phyloP scores from a whole-genome alignment of 2,329 filamentous ascomycete genomes.

The Coniella lustricola region DNA sequence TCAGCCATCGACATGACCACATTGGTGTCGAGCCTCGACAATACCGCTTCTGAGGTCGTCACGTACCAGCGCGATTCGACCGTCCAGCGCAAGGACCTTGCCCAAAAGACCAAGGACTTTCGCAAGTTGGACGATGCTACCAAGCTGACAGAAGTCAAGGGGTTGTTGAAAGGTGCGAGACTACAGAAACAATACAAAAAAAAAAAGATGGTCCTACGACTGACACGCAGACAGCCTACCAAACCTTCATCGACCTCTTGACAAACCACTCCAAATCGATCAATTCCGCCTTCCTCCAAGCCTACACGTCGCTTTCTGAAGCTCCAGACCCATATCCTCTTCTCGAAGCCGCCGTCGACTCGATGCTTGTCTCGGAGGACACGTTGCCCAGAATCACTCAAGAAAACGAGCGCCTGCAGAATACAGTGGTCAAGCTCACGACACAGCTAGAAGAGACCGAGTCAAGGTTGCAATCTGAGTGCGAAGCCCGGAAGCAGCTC shows the following conservation, averaged over 20 bases:
- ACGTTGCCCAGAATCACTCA: conserved; percentile 81
- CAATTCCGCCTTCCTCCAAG: conserved; percentile 84
- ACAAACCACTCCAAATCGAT: conserved; percentile 94
- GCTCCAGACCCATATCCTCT: conserved; percentile 94
- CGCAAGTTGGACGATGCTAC: conserved; percentile 83
- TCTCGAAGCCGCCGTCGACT: conserved; percentile 92
- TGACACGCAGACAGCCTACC: conserved; percentile 61
- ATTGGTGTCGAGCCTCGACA: conserved; percentile 79
- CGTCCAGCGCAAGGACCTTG: conserved; percentile 89
- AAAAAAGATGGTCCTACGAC: conserved; percentile 4
- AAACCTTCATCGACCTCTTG: conserved; percentile 92
- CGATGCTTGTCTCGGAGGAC: conserved; percentile 85
- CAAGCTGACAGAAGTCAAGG: conserved; percentile 85
- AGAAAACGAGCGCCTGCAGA: conserved; percentile 83
- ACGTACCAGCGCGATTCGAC: conserved; percentile 91
- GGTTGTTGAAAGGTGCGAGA: conserved; percentile 67
- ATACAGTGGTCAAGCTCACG: conserved; percentile 67
- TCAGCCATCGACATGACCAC: conserved; percentile 79
- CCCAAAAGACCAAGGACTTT: conserved; percentile 99
- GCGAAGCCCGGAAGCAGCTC: conserved; percentile 61
- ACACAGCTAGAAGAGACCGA: conserved; percentile 79
- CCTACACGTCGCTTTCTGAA: conserved; percentile 90
- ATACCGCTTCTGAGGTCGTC: conserved; percentile 91
- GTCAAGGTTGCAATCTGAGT: conserved; percentile 70
- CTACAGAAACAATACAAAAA: too few species aligned